Percentiles rank a stretch among this genome's conserved stretches.
Evolutionary conservation across 2,329 filamentous ascomycete genomes (phyloP).

Genomic region (Cercospora janseana): DNA sequence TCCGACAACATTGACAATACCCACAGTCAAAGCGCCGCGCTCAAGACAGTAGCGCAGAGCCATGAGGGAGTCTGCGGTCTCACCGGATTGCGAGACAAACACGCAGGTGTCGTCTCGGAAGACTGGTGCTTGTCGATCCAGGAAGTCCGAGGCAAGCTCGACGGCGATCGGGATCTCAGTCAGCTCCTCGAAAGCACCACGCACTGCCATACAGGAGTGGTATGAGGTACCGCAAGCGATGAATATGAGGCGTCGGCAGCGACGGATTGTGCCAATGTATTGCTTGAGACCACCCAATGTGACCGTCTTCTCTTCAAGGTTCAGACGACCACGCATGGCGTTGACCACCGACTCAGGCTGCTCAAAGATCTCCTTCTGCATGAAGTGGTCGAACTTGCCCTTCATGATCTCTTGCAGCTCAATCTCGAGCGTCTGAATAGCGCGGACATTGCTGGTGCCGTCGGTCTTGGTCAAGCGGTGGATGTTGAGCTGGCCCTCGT

Average conservation of each 20-base stretch:
- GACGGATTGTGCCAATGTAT: constrained; percentile 93
- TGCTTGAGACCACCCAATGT: constrained; percentile 93
- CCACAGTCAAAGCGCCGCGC: constrained; percentile 93
- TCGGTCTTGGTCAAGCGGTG: constrained; percentile 97
- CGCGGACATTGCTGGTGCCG: constrained; percentile 94
- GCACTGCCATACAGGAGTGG: constrained; percentile 99
- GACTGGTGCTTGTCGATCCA: constrained; percentile 92
- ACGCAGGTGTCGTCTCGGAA: constrained; percentile 99
- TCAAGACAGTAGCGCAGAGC: constrained; percentile 97
- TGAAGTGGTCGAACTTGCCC: constrained; percentile 99
- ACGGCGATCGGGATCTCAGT: constrained; percentile 97
- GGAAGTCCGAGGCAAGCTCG: constrained; percentile 95
- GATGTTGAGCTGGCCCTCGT: constrained; percentile 98
- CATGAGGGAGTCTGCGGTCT: constrained; percentile 97
- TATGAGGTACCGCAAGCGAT: constrained; percentile 98
- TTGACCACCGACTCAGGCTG: constrained; percentile 99
- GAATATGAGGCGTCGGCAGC: constrained; percentile 96
- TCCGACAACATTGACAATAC: constrained; percentile 97
- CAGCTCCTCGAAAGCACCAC: constrained; percentile 95
- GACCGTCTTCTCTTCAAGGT: constrained; percentile 88
- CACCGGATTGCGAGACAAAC: constrained; percentile 97
- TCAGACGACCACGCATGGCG: constrained; percentile 98
- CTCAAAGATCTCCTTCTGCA: constrained; percentile 99
- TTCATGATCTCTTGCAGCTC: constrained; percentile 99
- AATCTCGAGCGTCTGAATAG: constrained; percentile 97